Percentiles rank a stretch among this genome's conserved stretches.
Evolutionary conservation across 108 stramenopile genomes (phyloP).

Genomic region (Phaeodactylum tricornutum): DNA sequence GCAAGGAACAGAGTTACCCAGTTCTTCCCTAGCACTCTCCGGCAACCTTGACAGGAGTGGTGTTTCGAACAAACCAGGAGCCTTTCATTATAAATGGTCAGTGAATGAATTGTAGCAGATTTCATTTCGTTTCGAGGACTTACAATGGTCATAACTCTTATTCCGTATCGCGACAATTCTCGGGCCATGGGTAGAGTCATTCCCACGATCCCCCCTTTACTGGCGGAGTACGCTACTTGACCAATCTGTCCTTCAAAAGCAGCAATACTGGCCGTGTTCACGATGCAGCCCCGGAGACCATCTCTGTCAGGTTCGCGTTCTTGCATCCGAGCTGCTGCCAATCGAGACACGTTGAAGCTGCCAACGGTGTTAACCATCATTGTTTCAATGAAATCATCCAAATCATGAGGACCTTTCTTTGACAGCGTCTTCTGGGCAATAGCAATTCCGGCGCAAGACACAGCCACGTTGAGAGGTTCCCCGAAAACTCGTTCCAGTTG

Average conservation of each 20-base stretch:
- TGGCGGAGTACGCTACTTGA: constrained; percentile 87
- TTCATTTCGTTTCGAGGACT: constrained; percentile 8
- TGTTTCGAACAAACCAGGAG: constrained; percentile 90
- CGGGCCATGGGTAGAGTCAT: constrained; percentile 88
- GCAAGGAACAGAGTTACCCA: constrained; percentile 80
- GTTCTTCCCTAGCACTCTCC: constrained; percentile 57
- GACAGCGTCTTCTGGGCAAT: constrained; percentile 61
- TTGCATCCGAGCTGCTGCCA: constrained; percentile 83
- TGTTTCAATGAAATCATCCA: constrained; percentile 47
- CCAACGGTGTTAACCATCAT: constrained; percentile 83
- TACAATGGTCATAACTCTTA: constrained; percentile 86
- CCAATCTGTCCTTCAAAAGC: constrained; percentile 93
- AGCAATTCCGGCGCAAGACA: constrained; percentile 93
- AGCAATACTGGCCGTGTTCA: constrained; percentile 92
- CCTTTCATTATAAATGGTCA: constrained; percentile 21
- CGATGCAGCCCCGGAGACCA: constrained; percentile 74
- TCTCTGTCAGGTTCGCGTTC: constrained; percentile 20
- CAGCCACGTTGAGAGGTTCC: constrained; percentile 63
- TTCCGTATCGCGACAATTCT: constrained; percentile 71
- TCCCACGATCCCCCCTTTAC: constrained; percentile 86
- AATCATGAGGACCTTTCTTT: constrained; percentile 39
- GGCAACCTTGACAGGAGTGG: constrained; percentile 87
- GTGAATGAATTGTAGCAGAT: neutral
- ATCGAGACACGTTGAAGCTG: constrained; percentile 90
- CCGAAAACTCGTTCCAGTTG: constrained; percentile 55